These are phyloP conservation scores for Lagenaria siceraria DNA, from an alignment of 306 rosid genomes.

Conservation along the genomic window DNA sequence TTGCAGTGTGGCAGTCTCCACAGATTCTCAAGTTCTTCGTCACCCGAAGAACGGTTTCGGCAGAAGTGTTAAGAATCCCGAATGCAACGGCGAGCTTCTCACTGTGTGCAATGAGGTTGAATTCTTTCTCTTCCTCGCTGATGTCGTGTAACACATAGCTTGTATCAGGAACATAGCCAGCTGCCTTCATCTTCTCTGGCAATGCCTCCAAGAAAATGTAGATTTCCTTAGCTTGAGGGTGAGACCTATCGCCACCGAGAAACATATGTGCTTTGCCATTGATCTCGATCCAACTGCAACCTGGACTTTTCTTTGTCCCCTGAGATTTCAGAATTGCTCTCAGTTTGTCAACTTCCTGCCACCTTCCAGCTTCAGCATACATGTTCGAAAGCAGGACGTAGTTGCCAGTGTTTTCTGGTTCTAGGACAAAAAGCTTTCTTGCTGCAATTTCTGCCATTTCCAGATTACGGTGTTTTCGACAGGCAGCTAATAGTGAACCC, in stretches of 20 bases:
- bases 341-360: constrained; percentile 54
- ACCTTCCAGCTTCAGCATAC: constrained; percentile 60
- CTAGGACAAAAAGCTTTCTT: constrained; percentile 48
- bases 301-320: constrained; percentile 58
- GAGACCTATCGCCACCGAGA: constrained; percentile 40
- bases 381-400: constrained; percentile 65
- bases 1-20: constrained; percentile 4
- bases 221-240: constrained; percentile 42
- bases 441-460: constrained; percentile 50
- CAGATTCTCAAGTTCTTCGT: constrained; percentile 9
- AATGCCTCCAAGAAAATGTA: constrained; percentile 30
- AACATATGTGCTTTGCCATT: constrained; percentile 48
- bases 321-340: constrained; percentile 48
- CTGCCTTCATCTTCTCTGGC: constrained; percentile 9
- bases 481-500: constrained; percentile 67
- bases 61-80: neutral
- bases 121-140: constrained; percentile 9
- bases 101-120: neutral
- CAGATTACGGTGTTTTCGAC: constrained; percentile 53
- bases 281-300: constrained; percentile 62
- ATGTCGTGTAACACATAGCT: constrained; percentile 3
- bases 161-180: constrained; percentile 1
- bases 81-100: constrained; percentile 1
- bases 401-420: constrained; percentile 79
- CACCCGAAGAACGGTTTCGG: neutral